Base-by-base conservation (phyloP, 305 asterid genomes). In the Fraxinus sp. region DNA sequence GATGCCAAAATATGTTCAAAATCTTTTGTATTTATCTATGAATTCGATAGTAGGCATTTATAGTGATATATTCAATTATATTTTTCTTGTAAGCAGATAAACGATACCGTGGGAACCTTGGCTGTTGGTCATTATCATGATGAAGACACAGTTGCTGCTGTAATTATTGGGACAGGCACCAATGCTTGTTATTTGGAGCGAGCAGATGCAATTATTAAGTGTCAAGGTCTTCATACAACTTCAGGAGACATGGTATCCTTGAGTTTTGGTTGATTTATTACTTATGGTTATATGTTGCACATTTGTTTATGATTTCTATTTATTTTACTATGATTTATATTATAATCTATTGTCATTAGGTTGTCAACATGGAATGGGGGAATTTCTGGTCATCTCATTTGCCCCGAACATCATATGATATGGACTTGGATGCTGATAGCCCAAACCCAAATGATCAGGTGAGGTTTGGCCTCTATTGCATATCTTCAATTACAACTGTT, bases 151-250 rank as follows among this genome's bases (percentile, higher is more conserved):
- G 95, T 93, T 46, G 97, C 92, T 78, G 97, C 98, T 28, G 98
- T 95, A 80, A 88, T 90, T 64, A 82, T 95, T 68, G 98, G 98
- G 77, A 95, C 97, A 24, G 98, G 97, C 81, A 92, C 98, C 39
- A 95, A 95, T 83, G 98, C 98, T 77, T 95, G 98, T 85, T 95
- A 95, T 89, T 84, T 95, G 90, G 98, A 95, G 90, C 92, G 90
- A 72, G 86, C 93, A 64, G 97, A 95, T 86, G 96, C 97, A 76
- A 92, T 95, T 76, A 95, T 95, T 46, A 95, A 95, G 88, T 91
- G 92, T 83, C 98, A 95, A 91, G 95, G 98, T 64, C 93, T 93
- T 82, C 89, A 89, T 75, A 85, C 98, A 46, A 86, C 91, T 20
- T 83, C 95, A 0, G 93, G 92, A 80, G 87, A 90, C 92, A 90